Conservation (phyloP, 1,284 basidiomycete genomes). For the Gastroboletus turbinatus region DNA sequence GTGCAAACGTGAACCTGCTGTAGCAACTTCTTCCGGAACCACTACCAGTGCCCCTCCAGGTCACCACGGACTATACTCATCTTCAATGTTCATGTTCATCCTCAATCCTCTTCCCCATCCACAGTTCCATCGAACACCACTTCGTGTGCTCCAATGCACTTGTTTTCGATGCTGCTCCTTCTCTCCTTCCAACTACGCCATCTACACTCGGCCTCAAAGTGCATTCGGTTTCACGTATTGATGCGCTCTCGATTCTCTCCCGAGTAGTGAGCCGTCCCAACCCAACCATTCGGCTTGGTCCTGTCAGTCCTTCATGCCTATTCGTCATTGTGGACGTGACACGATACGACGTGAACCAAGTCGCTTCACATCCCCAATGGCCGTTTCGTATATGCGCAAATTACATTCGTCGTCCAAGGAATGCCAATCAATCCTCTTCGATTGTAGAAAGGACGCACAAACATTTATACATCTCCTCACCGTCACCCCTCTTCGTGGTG, state of each 20-base stretch:
- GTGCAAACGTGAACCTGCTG: too few species aligned
- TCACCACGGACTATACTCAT: too few species aligned
- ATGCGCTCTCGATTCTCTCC: conserved; percentile 52
- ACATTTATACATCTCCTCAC: conserved; percentile 84
- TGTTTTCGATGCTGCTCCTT: too few species aligned
- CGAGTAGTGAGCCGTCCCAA: conserved; percentile 77
- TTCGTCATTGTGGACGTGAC: conserved; percentile 88
- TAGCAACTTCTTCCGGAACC: too few species aligned
- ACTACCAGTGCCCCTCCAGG: too few species aligned
- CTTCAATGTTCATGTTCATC: too few species aligned
- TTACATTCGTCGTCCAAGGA: conserved; percentile 75
- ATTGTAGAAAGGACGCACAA: conserved; percentile 19
- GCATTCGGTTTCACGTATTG: too few species aligned
- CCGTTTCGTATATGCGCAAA: conserved; percentile 69
- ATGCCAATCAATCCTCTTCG: conserved; percentile 75
- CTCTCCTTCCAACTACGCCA: too few species aligned
- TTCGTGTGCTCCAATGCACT: too few species aligned
- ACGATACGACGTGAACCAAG: conserved; percentile 75
- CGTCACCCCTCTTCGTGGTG: conserved; percentile 57
- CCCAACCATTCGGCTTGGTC: conserved; percentile 73
- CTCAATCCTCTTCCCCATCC: too few species aligned
- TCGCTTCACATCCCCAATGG: conserved; percentile 64
- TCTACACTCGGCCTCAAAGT: too few species aligned
- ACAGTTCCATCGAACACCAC: too few species aligned
- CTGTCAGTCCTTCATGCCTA: conserved; percentile 87